Percentiles rank a stretch among this genome's conserved stretches.
phyloP scores from a whole-genome alignment of 2,329 filamentous ascomycete species.

The Aspergillus sp. region DNA sequence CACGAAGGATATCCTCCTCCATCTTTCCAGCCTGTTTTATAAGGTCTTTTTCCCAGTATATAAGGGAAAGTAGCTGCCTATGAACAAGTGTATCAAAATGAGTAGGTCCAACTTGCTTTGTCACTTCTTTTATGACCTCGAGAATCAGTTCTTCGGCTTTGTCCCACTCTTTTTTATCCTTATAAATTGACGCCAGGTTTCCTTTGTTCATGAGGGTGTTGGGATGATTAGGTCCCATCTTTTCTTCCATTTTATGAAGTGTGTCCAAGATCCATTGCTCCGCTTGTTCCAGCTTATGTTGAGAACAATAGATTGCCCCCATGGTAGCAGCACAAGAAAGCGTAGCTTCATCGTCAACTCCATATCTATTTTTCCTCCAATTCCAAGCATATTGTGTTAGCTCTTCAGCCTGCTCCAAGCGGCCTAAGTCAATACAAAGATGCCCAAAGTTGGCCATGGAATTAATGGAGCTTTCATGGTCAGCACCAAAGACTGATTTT shows the following conservation, averaged over 20 bases:
- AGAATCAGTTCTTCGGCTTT: conserved; percentile 1
- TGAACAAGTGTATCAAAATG: not conserved
- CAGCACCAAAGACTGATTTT: conserved; percentile 10
- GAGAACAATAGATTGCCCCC: conserved; percentile 2
- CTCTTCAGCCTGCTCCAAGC: conserved; percentile 19
- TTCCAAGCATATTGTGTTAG: conserved; percentile 8
- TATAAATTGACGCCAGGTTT: not conserved
- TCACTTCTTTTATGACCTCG: not conserved
- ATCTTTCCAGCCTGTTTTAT: conserved; percentile 6
- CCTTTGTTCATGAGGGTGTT: conserved; percentile 39
- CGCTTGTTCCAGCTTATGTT: conserved; percentile 15
- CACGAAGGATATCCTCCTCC: conserved; percentile 5
- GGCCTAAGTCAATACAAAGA: conserved; percentile 10
- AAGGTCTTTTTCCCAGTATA: not conserved
- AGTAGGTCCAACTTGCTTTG: not conserved
- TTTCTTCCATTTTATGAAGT: conserved; percentile 5
- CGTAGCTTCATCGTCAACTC: conserved; percentile 8
- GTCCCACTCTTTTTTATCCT: not conserved
- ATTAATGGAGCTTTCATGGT: conserved; percentile 12
- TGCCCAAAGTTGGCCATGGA: conserved; percentile 11
- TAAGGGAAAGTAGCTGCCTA: not conserved
- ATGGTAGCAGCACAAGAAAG: conserved; percentile 27
- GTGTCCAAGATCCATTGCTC: conserved; percentile 14
- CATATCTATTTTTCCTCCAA: conserved; percentile 11
- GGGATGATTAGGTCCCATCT: conserved; percentile 8